These are phyloP conservation scores for Hanseniaspora pseudoguilliermondii DNA, from an alignment of 805 yeast genomes.

Conservation along the genomic window DNA sequence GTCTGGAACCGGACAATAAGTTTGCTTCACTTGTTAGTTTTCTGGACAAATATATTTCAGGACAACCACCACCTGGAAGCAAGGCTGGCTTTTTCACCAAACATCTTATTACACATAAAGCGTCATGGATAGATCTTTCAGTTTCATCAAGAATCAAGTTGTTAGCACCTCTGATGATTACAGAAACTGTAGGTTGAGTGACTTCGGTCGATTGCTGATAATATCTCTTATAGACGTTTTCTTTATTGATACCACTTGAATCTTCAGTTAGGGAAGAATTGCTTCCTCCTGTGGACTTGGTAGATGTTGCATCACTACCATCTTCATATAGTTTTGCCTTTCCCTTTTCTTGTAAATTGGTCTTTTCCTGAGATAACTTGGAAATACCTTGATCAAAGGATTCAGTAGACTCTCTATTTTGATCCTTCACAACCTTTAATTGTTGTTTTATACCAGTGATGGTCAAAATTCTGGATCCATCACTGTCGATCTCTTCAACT, in stretches of 20 bases:
- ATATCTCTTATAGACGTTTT: conserved; percentile 17
- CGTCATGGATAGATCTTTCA: conserved; percentile 94
- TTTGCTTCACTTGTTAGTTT: conserved; percentile 59
- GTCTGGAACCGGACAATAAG: conserved; percentile 70
- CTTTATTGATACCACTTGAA: neutral
- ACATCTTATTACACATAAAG: conserved; percentile 87
- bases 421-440: conserved; percentile 23
- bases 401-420: conserved; percentile 25
- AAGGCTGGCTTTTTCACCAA: conserved; percentile 75
- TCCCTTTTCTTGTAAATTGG: conserved; percentile 6
- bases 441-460: conserved; percentile 62
- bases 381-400: conserved; percentile 4
- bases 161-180: conserved; percentile 92
- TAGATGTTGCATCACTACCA: neutral
- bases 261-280: neutral
- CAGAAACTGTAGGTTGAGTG: conserved; percentile 53
- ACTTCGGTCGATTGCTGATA: conserved; percentile 14
- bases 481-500: conserved; percentile 79
- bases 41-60: conserved; percentile 82
- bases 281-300: neutral
- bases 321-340: neutral
- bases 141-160: conserved; percentile 83
- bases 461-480: conserved; percentile 80
- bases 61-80: conserved; percentile 99
- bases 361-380: conserved; percentile 13